Percentiles rank a stretch among this genome's conserved stretches.
phyloP scores from a whole-genome alignment of 2,329 filamentous ascomycete genomes.

The Colletotrichum liriopes region DNA sequence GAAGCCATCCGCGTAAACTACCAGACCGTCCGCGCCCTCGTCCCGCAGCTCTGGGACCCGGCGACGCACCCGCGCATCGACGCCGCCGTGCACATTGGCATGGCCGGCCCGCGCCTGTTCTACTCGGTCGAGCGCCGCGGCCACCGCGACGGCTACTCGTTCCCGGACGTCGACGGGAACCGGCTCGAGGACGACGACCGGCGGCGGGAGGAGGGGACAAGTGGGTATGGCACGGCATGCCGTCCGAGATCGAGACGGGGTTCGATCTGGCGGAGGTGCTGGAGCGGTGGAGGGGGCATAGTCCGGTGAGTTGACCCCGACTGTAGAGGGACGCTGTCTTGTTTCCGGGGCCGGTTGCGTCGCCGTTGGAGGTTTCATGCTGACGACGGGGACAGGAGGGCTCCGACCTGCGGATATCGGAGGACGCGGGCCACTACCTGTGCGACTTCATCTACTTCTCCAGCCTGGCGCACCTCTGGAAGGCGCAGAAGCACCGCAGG shows the following conservation, averaged over 20 bases:
- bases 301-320: slow-evolving; percentile 59
- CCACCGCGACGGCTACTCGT: slow-evolving; percentile 80
- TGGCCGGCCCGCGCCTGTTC: slow-evolving; percentile 75
- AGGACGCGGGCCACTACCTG: slow-evolving; percentile 80
- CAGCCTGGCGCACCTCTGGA: slow-evolving; percentile 72
- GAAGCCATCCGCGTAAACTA: slow-evolving; percentile 81
- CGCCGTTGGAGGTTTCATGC: not conserved
- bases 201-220: slow-evolving; percentile 50
- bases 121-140: slow-evolving; percentile 82
- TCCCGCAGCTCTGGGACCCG: slow-evolving; percentile 75
- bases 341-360: not conserved
- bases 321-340: not conserved
- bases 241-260: slow-evolving; percentile 70
- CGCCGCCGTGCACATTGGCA: slow-evolving; percentile 83
- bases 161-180: slow-evolving; percentile 79
- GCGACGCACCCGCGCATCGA: slow-evolving; percentile 67
- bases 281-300: slow-evolving; percentile 67
- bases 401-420: slow-evolving; percentile 71
- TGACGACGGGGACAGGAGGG: slow-evolving; percentile 51
- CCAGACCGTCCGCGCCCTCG: slow-evolving; percentile 71
- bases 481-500: slow-evolving; percentile 61
- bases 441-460: slow-evolving; percentile 87
- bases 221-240: slow-evolving; percentile 70
- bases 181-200: slow-evolving; percentile 66
- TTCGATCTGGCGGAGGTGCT: slow-evolving; percentile 72